Conservation (phyloP, 2,329 filamentous ascomycete genomes). For the Colletotrichum sp. region DNA sequence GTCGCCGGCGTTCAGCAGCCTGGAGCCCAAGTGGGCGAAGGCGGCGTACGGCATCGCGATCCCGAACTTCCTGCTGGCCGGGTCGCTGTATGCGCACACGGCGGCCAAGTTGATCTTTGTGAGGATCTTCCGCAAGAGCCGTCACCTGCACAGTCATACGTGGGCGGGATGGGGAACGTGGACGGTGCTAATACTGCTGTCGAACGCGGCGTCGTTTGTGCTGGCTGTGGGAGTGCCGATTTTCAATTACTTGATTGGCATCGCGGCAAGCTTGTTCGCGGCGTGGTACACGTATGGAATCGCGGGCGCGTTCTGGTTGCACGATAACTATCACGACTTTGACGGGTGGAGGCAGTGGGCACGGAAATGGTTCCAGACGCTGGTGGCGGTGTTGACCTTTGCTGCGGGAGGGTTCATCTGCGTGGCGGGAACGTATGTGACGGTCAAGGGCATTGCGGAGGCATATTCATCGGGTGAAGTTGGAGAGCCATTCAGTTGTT, state of each 20-base stretch:
- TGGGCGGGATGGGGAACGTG: conserved; percentile 51
- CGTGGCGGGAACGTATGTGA: conserved; percentile 54
- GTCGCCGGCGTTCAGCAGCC: conserved; percentile 52
- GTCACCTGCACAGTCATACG: conserved; percentile 53
- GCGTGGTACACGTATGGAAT: conserved; percentile 60
- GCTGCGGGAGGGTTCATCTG: conserved; percentile 53
- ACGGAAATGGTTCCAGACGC: conserved; percentile 40
- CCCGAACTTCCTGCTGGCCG: conserved; percentile 56
- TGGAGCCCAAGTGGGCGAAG: conserved; percentile 51
- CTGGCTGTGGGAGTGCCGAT: conserved; percentile 55
- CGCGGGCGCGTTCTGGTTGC: conserved; percentile 57
- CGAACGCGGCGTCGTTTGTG: conserved; percentile 49
- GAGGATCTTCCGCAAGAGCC: conserved; percentile 48
- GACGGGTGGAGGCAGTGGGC: conserved; percentile 43
- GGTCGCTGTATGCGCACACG: conserved; percentile 54
- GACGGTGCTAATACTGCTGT: conserved; percentile 48
- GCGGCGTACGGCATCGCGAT: conserved; percentile 55
- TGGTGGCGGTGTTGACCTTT: conserved; percentile 45
- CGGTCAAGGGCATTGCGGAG: conserved; percentile 37
- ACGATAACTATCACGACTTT: conserved; percentile 50
- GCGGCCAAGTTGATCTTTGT: conserved; percentile 58
- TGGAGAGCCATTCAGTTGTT: conserved; percentile 8
- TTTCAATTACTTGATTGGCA: conserved; percentile 58
- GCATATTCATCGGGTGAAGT: conserved; percentile 22
- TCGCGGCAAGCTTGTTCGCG: conserved; percentile 55